Base-by-base conservation (phyloP, 2,329 filamentous ascomycete genomes). In the Pyrenochaeta sp. region DNA sequence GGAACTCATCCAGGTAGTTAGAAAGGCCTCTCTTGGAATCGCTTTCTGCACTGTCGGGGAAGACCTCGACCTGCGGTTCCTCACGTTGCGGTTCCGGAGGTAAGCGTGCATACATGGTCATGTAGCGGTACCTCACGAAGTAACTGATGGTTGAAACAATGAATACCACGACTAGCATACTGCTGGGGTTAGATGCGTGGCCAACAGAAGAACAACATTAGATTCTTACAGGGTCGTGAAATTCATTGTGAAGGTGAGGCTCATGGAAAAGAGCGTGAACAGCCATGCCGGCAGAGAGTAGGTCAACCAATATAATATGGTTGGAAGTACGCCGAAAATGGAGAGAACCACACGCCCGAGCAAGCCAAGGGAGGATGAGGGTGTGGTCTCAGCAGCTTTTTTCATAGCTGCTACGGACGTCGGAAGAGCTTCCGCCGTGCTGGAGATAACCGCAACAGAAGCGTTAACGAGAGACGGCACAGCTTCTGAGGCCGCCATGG, bases 1-100 rank as follows among this genome's bases (percentile, higher is more conserved):
- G 82, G 69, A 99, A 99, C 77, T 99, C 96, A 78, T 99, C 95
- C 27, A 99, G 84, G 69, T 99, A 99, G 75, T 93, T 99, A n/a
- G 92, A 89, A 44, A 99, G 83, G 0, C 94, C 95, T 0, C 93
- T 89, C 77, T 99, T 99, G 30, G 88, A 89, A 62, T 93, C 93
- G 49, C 91, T 91, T 66, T 97, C 94, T 71, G 96, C 92, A 3
- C 91, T 90, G 71, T 98, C 94, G 3, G 95, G 93, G 73, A 98
- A 98, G 12, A 99, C 84, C 71, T 98, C 96, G 74, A 99, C 87
- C 67, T 97, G 91, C 0, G 95, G 93, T 78, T 98, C 94, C 79
- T 98, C 97, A 65, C 95, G 89, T 77, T 97, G 94, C 1, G 95
- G 93, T 76, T 99, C 94, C 2, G 93, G 93, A 0, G 96, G 94